Evolutionary conservation across 163 green algal species (phyloP), one percentile per base, ranked within the genome.

Genomic region (Chlorella variabilis): DNA sequence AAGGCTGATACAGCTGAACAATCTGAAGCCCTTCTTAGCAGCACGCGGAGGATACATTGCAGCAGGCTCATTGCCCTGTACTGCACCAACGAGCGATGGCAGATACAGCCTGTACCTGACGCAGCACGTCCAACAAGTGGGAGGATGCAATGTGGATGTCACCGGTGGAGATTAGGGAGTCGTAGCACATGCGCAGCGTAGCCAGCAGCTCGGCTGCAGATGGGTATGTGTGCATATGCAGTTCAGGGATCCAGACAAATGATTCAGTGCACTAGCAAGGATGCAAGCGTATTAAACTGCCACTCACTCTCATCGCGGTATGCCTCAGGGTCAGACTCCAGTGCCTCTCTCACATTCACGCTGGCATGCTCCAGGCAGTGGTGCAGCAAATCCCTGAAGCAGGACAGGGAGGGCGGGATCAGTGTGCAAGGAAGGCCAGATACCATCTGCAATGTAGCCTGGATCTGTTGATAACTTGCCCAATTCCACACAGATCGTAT

Each of bases 111-210:
- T n/a, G n/a, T 29, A 96, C 90, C 90, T 97, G 96, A 63, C 96
- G 94, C 62, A 99, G 94, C 70, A 96, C 78, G 86, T 99, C 96
- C 79, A 97, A 86, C 82, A 99, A 88, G 23, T 85, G 84, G 21
- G 89, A 89, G 87, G 98, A 94, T 38, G 96, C 97, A 25, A 96
- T 92, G 81, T 75, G 82, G 56, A 93, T 87, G 82, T 98, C 93
- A 3, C 87, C 82, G 0, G 89, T 96, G 31, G 87, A 77, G 13
- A 93, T 70, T 48, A 98, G 92, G 23, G 87, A 95, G 71, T 90
- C 77, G 89, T 98, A 96, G 89, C 95, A 96, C 51, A 95, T 69
- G 78, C 86, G 88, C 59, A 98, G 87, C 3, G 90, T 87, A 54
- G 84, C 80, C 77, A 93, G 61, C 58, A 96, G 51, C 56, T 94